Evolutionary conservation across 441 rosid species (phyloP).

Genomic region (Biscutella auriculata): DNA sequence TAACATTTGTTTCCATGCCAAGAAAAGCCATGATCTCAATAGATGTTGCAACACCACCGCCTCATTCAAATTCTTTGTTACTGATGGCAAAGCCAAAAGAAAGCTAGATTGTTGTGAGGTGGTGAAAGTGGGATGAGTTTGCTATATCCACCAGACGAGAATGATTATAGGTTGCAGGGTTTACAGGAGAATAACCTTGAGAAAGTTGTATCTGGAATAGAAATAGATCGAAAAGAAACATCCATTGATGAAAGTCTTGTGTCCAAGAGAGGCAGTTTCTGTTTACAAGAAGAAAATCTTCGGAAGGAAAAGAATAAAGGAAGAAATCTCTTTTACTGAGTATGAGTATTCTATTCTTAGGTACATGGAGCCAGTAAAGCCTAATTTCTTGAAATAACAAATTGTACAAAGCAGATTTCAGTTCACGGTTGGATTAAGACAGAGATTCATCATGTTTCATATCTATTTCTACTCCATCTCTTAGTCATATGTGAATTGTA

Average conservation of each 20-base stretch:
- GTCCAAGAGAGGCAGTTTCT: slow-evolving; percentile 8
- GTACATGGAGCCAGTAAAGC: slow-evolving; percentile 7
- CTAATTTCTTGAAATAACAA: neutral
- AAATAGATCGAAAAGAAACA: neutral
- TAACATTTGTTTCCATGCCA: slow-evolving; percentile 7
- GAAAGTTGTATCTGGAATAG: neutral
- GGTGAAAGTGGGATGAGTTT: slow-evolving; percentile 18
- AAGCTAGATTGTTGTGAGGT: slow-evolving; percentile 13
- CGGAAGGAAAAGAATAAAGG: slow-evolving; percentile 7
- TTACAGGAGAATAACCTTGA: slow-evolving; percentile 4
- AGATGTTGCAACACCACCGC: slow-evolving; percentile 16
- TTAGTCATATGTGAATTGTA: neutral
- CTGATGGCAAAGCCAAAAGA: slow-evolving; percentile 15
- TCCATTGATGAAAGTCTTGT: neutral
- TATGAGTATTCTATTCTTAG: slow-evolving; percentile 4
- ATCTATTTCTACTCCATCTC: neutral
- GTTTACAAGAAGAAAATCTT: slow-evolving; percentile 6
- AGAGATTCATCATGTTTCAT: neutral
- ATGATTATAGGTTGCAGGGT: slow-evolving; percentile 12
- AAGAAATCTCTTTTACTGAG: neutral
- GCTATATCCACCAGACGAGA: slow-evolving; percentile 14
- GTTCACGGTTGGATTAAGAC: neutral
- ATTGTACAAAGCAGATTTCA: neutral
- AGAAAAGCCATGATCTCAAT: slow-evolving; percentile 6
- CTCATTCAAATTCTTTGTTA: slow-evolving; percentile 13